phyloP scores from a whole-genome alignment of 2,329 filamentous ascomycete species.

The Apiospora aurea region DNA sequence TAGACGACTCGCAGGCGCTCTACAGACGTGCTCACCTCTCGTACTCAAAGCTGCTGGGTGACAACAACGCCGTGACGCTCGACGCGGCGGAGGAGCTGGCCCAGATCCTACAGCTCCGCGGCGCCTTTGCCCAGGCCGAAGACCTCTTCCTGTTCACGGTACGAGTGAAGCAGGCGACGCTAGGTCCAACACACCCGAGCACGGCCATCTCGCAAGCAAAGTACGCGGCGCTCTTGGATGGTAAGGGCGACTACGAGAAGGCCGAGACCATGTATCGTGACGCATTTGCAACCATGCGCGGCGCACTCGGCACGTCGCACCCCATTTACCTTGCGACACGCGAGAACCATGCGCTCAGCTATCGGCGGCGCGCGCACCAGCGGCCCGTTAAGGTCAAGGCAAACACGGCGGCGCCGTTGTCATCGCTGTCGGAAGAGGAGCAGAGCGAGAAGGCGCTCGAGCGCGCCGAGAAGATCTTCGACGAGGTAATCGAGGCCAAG shows the following conservation, averaged over 20 bases:
- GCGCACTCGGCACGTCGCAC: neutral
- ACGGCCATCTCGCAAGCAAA: constrained; percentile 14
- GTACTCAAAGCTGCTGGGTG: neutral
- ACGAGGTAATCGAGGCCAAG: constrained; percentile 17
- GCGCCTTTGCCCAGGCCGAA: neutral
- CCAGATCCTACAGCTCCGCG: constrained; percentile 13
- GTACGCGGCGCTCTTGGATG: constrained; percentile 3
- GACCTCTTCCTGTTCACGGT: constrained; percentile 3
- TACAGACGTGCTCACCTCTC: constrained; percentile 9
- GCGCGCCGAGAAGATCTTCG: neutral
- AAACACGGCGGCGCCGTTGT: neutral
- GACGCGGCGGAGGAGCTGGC: constrained; percentile 10
- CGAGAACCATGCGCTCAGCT: constrained; percentile 13
- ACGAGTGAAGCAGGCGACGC: neutral
- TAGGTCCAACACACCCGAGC: neutral
- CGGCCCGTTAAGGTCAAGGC: neutral
- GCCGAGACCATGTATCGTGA: neutral
- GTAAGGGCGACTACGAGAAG: neutral
- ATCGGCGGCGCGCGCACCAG: neutral
- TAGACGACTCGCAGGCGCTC: constrained; percentile 7
- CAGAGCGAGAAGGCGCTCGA: neutral
- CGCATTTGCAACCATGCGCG: neutral
- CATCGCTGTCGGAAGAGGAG: neutral
- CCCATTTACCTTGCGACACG: constrained; percentile 7
- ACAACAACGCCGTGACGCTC: constrained; percentile 8